Evolutionary conservation across 2,329 filamentous ascomycete species (phyloP).

Genomic region (Rutstroemia sp.): DNA sequence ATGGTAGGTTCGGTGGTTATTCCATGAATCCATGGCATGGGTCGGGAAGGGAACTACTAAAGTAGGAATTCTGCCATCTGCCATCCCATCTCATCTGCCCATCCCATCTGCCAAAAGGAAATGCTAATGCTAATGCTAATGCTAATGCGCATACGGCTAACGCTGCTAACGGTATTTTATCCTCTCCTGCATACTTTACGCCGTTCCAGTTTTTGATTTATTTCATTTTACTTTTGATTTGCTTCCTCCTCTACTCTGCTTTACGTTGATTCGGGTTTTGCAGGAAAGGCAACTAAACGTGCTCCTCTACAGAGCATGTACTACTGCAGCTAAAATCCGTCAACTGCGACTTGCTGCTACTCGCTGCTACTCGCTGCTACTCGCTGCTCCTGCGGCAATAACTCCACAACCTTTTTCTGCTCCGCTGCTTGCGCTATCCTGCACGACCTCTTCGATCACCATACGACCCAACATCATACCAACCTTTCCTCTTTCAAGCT

Average conservation of each 20-base stretch:
- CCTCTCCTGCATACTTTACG: background rate
- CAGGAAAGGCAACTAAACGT: background rate
- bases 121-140: too few species aligned
- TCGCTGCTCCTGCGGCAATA: background rate
- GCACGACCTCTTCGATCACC: slow-evolving; percentile 7
- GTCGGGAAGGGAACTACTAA: too few species aligned
- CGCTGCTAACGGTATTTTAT: background rate
- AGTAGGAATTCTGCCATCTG: background rate
- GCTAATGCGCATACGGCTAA: background rate
- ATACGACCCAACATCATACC: background rate
- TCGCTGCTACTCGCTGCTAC: background rate
- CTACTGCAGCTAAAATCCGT: too few species aligned
- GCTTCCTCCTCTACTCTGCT: background rate
- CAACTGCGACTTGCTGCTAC: background rate
- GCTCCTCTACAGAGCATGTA: background rate
- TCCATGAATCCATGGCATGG: too few species aligned
- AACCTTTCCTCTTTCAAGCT: too few species aligned
- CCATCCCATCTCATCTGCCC: background rate
- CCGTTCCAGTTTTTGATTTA: background rate
- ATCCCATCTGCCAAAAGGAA: background rate
- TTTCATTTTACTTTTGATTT: too few species aligned
- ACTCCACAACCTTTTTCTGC: background rate
- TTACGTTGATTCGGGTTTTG: background rate
- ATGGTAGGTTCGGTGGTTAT: too few species aligned
- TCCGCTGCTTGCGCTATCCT: background rate